Evolutionary conservation across 441 rosid species (phyloP), one percentile per base, ranked within the genome.

Genomic region (Pelargonium australe): DNA sequence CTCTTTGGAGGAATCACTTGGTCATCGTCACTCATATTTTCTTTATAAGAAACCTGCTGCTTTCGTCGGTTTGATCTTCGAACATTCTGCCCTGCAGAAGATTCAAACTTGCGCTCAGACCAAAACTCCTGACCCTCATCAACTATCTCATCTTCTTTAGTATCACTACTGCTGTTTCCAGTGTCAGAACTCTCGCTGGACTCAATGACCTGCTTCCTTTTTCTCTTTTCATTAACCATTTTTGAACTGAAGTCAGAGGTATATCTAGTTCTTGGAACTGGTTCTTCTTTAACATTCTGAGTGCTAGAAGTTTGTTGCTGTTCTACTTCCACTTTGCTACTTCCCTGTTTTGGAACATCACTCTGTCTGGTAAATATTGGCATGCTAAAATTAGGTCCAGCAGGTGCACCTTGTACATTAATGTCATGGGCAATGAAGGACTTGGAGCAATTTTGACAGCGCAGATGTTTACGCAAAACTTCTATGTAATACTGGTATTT

Each of bases 61-160:
- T 81, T 95, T 68, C 63, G 80, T 73, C 99, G 82, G 61, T 76
- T 83, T 68, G 99, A 95, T 84, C 99, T 85, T 75, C 99, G 83
- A 34, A 77, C 77, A 25, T 73, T 57, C 68, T 75, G 72, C 74
- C 82, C 86, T 23, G 74, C 79, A 20, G 63, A 60, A 74, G 71
- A 43, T 47, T 68, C 82, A 51, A 63, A 58, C 47, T 78, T 70
- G 70, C 13, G 76, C 69, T 71, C 76, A 66, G 75, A 79, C 60
- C 55, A 69, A 62, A 73, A 75, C 60, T 81, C 88, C 72, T 70
- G 83, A 80, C 75, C 78, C 41, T 70, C 82, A 70, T 73, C 84
- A 64, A 79, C 90, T 61, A 77, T 88, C 41, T 70, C 82, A 70
- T 73, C 84, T 65, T 80, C 90, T 61, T 79, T 88, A 57, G 80